Base-by-base conservation (phyloP, 805 yeast species). In the Yarrowia sp. region DNA sequence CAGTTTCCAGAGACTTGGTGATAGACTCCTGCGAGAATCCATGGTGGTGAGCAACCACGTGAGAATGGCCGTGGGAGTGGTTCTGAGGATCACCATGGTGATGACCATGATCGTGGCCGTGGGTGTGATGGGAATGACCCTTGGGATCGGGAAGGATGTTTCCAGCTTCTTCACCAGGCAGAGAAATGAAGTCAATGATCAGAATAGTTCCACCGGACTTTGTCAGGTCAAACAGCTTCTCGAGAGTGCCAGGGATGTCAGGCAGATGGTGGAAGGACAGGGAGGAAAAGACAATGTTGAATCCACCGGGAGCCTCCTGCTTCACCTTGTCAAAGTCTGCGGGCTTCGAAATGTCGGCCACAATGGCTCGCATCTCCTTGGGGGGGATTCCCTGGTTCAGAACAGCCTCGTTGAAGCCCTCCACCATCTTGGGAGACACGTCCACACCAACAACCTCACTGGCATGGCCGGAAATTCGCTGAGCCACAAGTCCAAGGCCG, bases 211-310 rank as follows among this genome's bases (percentile, higher is more conserved):
- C 71, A 12, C 66, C 68, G 3, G 63, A 41, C 19, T 60, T 61
- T 12, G 69, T 58, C 14, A 33, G 39, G 6, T 46, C 39, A 8
- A 22, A 67, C 24, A 68, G 62, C 12, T 44, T 41, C 24, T 60
- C 32, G 1, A 66, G 63, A 12, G 62, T 62, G 3, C 29, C 32
- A 2, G 62, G 59, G 22, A 65, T 59, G 41, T 69, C 67, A 25
- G 53, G 60, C 5, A 69, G 39, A 61, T 69, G 71, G 35, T 69
- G 71, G 47, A 64, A 69, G 1, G 68, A 63, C 63, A 69, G 35
- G 2, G 71, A 68, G 14, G 65, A 61, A 24, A 69, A 65, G 12
- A 63, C 68, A 24, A 62, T 64, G 32, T 69, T 70, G 42, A 69
- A 68, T n/a, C 33, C 39, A 5, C 51, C 63, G 0, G 33, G 55